Evolutionary conservation across 73 alveolate species (phyloP).

Genomic region (Tetrahymena borealis): DNA sequence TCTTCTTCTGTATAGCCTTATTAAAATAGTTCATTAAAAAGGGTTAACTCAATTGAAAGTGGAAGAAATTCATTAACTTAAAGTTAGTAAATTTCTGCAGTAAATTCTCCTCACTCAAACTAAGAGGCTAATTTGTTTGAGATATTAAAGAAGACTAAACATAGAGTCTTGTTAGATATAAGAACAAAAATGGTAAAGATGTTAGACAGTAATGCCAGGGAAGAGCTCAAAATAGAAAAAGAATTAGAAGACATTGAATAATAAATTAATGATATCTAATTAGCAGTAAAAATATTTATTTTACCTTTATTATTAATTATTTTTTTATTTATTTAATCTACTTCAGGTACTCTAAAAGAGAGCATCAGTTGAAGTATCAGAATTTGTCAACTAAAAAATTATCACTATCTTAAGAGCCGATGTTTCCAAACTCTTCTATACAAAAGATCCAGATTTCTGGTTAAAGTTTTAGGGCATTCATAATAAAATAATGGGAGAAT

Average conservation of each 20-base stretch:
- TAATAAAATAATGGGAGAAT: not conserved
- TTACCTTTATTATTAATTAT: no score
- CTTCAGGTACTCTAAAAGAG: not conserved
- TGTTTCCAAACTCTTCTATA: not conserved
- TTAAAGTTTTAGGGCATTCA: not conserved
- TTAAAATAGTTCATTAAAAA: not conserved
- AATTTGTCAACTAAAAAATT: not conserved
- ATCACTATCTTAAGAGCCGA: not conserved
- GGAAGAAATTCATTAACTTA: not conserved
- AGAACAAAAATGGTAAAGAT: not conserved
- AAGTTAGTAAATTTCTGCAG: not conserved
- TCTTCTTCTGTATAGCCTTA: no score
- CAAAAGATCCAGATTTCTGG: not conserved
- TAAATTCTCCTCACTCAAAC: no score
- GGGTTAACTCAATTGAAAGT: not conserved
- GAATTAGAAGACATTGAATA: not conserved
- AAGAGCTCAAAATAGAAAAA: not conserved
- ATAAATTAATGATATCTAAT: not conserved
- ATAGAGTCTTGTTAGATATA: not conserved
- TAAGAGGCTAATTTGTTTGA: not conserved
- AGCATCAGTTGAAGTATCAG: not conserved
- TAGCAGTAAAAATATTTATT: not conserved
- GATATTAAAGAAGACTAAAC: not conserved
- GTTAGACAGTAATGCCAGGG: not conserved
- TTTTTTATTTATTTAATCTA: not conserved